phyloP scores from a whole-genome alignment of 2,329 filamentous ascomycete species.

The Xylariaceae sp. region DNA sequence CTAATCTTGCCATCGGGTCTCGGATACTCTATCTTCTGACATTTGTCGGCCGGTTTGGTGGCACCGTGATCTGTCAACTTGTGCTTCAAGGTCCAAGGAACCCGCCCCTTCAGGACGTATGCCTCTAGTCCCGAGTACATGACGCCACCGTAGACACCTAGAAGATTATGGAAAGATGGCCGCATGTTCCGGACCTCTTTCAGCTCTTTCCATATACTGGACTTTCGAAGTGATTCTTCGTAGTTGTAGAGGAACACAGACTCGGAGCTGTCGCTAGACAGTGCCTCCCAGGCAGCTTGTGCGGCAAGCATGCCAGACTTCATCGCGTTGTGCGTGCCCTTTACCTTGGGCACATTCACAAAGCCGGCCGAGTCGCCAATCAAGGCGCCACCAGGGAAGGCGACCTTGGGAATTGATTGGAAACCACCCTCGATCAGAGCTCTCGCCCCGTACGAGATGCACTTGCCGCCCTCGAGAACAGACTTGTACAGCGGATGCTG shows the following conservation, averaged over 20 bases:
- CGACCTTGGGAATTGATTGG: conserved; percentile 94
- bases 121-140: conserved; percentile 91
- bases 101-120: conserved; percentile 74
- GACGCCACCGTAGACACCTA: conserved; percentile 85
- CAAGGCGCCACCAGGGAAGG: conserved; percentile 90
- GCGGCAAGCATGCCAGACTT: conserved; percentile 94
- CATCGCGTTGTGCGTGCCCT: conserved; percentile 97
- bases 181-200: conserved; percentile 96
- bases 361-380: conserved; percentile 96
- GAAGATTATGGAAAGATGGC: conserved; percentile 80
- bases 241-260: conserved; percentile 92
- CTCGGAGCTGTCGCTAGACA: conserved; percentile 50
- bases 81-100: conserved; percentile 90
- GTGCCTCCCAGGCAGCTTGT: conserved; percentile 76
- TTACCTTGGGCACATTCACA: conserved; percentile 96
- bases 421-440: conserved; percentile 92
- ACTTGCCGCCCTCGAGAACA: conserved; percentile 91
- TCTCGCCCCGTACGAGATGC: conserved; percentile 90
- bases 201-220: conserved; percentile 87
- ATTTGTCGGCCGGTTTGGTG: conserved; percentile 73
- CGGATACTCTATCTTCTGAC: conserved; percentile 85
- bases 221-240: conserved; percentile 78
- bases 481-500: conserved; percentile 84
- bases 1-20: conserved; percentile 93
- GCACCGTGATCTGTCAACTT: conserved; percentile 67